phyloP scores from a whole-genome alignment of 2,329 filamentous ascomycete species.

The Ophiostoma populinum region DNA sequence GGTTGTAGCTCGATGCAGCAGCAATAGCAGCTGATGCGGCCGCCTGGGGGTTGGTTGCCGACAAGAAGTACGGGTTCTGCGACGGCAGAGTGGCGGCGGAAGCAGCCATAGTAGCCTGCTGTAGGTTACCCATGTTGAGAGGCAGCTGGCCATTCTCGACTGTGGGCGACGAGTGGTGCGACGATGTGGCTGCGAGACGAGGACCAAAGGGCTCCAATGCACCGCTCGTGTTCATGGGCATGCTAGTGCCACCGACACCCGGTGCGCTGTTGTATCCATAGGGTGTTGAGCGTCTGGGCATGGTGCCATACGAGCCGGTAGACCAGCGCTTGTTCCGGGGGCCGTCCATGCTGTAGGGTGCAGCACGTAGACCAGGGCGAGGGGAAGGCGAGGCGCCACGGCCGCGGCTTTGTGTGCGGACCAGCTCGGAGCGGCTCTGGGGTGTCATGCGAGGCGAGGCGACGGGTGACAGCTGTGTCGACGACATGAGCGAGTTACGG shows the following conservation, averaged over 20 bases:
- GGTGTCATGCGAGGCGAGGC: conserved; percentile 51
- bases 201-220: conserved; percentile 36
- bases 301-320: conserved; percentile 51
- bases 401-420: conserved; percentile 47
- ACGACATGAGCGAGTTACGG: conserved; percentile 52
- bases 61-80: too few relatives aligned
- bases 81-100: too few relatives aligned
- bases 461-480: conserved; percentile 54
- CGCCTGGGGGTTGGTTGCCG: too few relatives aligned
- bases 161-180: conserved; percentile 33
- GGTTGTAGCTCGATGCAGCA: conserved; percentile 20
- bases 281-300: conserved; percentile 38
- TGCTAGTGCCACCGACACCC: not conserved
- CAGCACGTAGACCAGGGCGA: conserved; percentile 47
- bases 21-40: too few relatives aligned
- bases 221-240: not conserved
- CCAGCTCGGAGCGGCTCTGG: conserved; percentile 41
- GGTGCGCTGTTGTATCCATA: conserved; percentile 39
- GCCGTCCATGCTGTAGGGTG: conserved; percentile 53
- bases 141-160: conserved; percentile 30
- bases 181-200: conserved; percentile 25
- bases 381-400: conserved; percentile 58
- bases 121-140: conserved; percentile 34
- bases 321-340: conserved; percentile 60
- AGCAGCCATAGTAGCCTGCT: too few relatives aligned